Evolutionary conservation across 495 filamentous ascomycete species (phyloP), one percentile per base, ranked within the genome.

Genomic region (Aspergillus hancockii): DNA sequence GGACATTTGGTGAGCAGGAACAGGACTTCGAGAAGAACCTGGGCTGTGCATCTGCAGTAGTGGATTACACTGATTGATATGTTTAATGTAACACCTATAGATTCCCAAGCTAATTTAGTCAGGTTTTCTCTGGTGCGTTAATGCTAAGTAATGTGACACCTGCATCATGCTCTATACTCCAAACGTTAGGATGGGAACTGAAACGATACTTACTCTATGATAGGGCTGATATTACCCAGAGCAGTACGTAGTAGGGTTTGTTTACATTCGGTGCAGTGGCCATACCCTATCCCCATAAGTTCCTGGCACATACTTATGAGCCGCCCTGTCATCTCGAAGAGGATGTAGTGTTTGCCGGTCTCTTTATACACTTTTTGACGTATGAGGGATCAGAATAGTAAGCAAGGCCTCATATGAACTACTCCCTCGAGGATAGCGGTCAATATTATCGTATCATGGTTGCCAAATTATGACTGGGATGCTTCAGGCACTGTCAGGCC

Each of bases 11-110:
- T 38, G 23, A 22, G 31, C 16, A 46, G 40, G 57, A 55, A 52
- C 54, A 49, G 54, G 57, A 52, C 60, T 68, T 68, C 65, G 62
- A 68, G 65, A 68, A 68, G 62, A 60, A 68, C 22, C 50, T 63
- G 62, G 65, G 62, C 59, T 67, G 61, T 67, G 61, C 65, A 59
- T 60, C 55, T 67, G 65, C 65, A 64, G 59, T 52, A 62, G 65
- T 62, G 62, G 62, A 57, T 23, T 47, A 9, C 8, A n/a, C 8
- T 47, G 18, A 22, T 47, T 23, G 21, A 8, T 23, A 21, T 22
- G 18, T 47, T 43, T 47, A n/a, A 23, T 47, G 19, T 28, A 28
- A 28, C 25, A 28, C 34, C 34, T 36, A 6, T 41, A 16, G 38
- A 18, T 41, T 41, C 12, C 7, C 9, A 14, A 1, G 38, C 38